These are phyloP conservation scores for Tetrapyrgos nigripes DNA, from an alignment of 1,284 basidiomycete genomes.

Conservation along the genomic window DNA sequence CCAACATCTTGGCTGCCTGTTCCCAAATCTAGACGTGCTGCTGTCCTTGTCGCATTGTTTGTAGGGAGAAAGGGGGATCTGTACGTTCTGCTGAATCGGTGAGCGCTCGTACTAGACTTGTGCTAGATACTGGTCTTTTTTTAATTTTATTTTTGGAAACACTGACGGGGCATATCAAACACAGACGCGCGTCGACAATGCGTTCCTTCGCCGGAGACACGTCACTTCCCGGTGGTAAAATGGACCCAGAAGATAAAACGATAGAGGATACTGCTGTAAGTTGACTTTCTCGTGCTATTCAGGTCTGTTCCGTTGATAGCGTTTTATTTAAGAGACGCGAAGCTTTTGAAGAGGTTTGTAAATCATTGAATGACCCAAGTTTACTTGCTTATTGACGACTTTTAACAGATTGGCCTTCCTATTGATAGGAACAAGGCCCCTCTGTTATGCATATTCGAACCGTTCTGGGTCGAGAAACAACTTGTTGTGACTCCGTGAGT, in stretches of 20 bases:
- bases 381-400: no score
- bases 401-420: slow-evolving; percentile 77
- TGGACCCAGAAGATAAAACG: slow-evolving; percentile 69
- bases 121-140: not conserved
- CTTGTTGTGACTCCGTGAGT: slow-evolving; percentile 83
- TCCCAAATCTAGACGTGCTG: slow-evolving; percentile 67
- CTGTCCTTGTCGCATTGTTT: slow-evolving; percentile 82
- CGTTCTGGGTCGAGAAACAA: slow-evolving; percentile 74
- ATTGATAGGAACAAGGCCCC: slow-evolving; percentile 71
- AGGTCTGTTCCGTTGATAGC: not conserved
- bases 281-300: slow-evolving; percentile 20
- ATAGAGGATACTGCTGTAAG: slow-evolving; percentile 83
- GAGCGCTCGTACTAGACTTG: slow-evolving; percentile 24
- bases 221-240: slow-evolving; percentile 82
- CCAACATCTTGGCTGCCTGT: slow-evolving; percentile 38
- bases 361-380: not conserved
- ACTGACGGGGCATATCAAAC: no score
- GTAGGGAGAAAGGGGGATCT: slow-evolving; percentile 82
- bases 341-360: slow-evolving; percentile 70
- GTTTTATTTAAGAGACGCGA: slow-evolving; percentile 62
- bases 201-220: slow-evolving; percentile 85
- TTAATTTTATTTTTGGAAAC: not conserved
- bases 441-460: slow-evolving; percentile 76
- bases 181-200: slow-evolving; percentile 73
- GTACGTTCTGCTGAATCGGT: slow-evolving; percentile 82